phyloP scores from a whole-genome alignment of 768 basidiomycete genomes.

The Calocera cornea region DNA sequence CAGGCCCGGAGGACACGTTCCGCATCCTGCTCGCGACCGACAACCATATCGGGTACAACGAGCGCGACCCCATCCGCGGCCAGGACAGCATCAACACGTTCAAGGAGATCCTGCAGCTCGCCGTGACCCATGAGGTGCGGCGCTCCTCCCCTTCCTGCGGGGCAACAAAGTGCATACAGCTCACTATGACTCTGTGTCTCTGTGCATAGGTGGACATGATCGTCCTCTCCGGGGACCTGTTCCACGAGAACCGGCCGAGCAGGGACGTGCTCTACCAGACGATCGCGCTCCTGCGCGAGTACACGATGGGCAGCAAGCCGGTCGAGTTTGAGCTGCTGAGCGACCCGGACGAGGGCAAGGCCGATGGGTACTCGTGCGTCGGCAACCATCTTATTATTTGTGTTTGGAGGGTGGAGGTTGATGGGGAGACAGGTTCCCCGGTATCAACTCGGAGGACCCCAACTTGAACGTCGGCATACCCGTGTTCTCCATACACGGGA shows the following conservation, averaged over 20 bases:
- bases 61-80: slow-evolving; percentile 86
- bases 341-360: slow-evolving; percentile 82
- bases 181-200: neutral
- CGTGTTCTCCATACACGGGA: slow-evolving; percentile 97
- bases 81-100: slow-evolving; percentile 95
- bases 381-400: no score
- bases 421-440: slow-evolving; percentile 58
- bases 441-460: slow-evolving; percentile 91
- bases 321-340: slow-evolving; percentile 85
- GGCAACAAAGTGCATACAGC: neutral
- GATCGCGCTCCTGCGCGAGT: slow-evolving; percentile 79
- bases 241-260: slow-evolving; percentile 94
- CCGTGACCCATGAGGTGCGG: slow-evolving; percentile 74
- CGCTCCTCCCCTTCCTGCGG: slow-evolving; percentile 11
- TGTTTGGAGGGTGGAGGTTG: no score
- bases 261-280: slow-evolving; percentile 80
- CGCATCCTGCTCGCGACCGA: slow-evolving; percentile 85
- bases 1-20: slow-evolving; percentile 38
- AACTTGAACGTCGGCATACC: slow-evolving; percentile 94
- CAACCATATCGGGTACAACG: slow-evolving; percentile 89
- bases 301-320: slow-evolving; percentile 75
- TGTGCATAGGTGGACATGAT: slow-evolving; percentile 75
- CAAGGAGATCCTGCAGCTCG: slow-evolving; percentile 81
- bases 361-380: slow-evolving; percentile 67
- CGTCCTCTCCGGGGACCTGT: slow-evolving; percentile 87